Evolutionary conservation across 2,329 filamentous ascomycete species (phyloP).

Genomic region (Trichoderma endophyticum): DNA sequence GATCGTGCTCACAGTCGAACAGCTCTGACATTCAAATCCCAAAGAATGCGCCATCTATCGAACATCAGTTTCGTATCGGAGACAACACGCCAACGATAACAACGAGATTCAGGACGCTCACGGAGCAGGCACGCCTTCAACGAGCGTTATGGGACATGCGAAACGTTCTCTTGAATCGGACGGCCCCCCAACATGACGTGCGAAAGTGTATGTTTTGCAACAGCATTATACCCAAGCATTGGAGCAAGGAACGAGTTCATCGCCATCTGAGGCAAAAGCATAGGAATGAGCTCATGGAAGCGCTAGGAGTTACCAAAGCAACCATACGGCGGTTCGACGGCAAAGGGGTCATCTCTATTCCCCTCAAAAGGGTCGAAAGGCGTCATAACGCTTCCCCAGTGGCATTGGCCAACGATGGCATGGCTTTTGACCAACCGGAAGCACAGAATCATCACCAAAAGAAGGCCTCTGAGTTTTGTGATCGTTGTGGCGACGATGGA

Average conservation of each 20-base stretch:
- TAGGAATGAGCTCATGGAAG: conserved; percentile 21
- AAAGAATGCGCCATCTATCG: conserved; percentile 26
- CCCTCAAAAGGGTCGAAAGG: neutral
- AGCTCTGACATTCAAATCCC: conserved; percentile 20
- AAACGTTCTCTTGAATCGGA: conserved; percentile 25
- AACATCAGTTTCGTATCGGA: conserved; percentile 36
- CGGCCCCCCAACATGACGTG: conserved; percentile 37
- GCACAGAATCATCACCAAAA: neutral
- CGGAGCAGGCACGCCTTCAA: conserved; percentile 19
- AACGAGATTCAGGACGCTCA: conserved; percentile 38
- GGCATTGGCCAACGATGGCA: neutral
- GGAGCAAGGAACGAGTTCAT: conserved; percentile 25
- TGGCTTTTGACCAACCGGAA: neutral
- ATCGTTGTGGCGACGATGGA: conserved; percentile 15
- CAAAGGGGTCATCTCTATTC: neutral
- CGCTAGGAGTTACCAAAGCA: conserved; percentile 15
- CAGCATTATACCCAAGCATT: conserved; percentile 31
- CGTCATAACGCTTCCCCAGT: neutral
- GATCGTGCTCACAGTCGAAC: conserved; percentile 18
- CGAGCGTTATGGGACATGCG: neutral
- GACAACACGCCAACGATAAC: conserved; percentile 34
- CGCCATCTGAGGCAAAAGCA: conserved; percentile 34
- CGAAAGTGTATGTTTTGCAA: conserved; percentile 38
- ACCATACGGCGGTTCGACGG: neutral
- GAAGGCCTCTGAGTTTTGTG: conserved; percentile 1